These are phyloP conservation scores for Jatropha curcas DNA, from an alignment of 345 rosid species.

Conservation along the genomic window DNA sequence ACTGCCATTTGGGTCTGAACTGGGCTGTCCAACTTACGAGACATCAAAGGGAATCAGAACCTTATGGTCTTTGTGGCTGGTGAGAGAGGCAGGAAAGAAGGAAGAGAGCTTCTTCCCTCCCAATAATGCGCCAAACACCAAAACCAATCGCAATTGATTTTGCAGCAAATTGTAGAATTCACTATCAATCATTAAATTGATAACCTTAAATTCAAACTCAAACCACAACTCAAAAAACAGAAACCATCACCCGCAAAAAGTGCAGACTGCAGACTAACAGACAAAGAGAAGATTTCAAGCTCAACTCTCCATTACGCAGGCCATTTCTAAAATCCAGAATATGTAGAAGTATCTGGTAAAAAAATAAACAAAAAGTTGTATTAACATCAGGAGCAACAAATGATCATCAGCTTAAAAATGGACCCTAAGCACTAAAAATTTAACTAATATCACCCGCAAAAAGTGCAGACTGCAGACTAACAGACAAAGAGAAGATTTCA, in stretches of 20 bases:
- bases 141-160: conserved; percentile 28
- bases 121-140: conserved; percentile 43
- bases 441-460: neutral
- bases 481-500: neutral
- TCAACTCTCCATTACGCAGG: conserved; percentile 23
- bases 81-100: conserved; percentile 36
- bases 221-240: conserved; percentile 10
- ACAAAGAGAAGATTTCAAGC: neutral
- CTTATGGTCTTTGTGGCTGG: conserved; percentile 32
- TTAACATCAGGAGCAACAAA: neutral
- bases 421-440: neutral
- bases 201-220: conserved; percentile 27
- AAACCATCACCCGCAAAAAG: conserved; percentile 1
- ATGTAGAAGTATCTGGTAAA: conserved; percentile 24
- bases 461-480: too few relatives aligned
- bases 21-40: conserved; percentile 87
- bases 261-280: too few relatives aligned
- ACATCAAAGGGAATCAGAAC: conserved; percentile 62
- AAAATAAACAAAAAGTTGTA: neutral
- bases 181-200: conserved; percentile 51
- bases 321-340: conserved; percentile 27
- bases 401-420: neutral
- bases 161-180: conserved; percentile 18
- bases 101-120: conserved; percentile 55
- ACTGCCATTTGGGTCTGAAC: conserved; percentile 98